Percentiles rank a stretch among this genome's conserved stretches.
Conservation (phyloP, 768 basidiomycete genomes). For the Myochromella boudieri region DNA sequence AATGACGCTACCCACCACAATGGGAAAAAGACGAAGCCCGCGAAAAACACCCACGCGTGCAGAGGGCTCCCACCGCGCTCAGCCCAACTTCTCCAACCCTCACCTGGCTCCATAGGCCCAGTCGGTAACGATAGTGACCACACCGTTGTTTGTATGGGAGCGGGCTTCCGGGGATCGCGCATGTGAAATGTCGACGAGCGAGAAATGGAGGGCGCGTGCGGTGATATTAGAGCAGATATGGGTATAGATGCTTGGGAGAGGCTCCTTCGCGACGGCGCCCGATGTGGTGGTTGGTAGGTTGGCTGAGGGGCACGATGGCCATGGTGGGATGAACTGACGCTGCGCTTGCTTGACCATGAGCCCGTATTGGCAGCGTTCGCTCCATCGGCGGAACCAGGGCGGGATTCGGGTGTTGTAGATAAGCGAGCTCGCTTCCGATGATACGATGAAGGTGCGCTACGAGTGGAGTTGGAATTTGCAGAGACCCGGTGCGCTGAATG, state of each 20-base stretch:
- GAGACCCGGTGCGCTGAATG: conserved; percentile 53
- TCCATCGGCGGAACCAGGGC: conserved; percentile 29
- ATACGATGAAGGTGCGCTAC: conserved; percentile 64
- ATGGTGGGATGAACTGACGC: conserved; percentile 21
- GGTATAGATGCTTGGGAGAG: conserved; percentile 77
- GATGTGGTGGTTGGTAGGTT: conserved; percentile 19
- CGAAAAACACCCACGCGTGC: conserved; percentile 78
- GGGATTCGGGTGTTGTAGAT: conserved; percentile 40
- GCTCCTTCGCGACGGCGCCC: conserved; percentile 48
- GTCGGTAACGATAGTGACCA: conserved; percentile 58
- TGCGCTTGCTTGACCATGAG: conserved; percentile 43
- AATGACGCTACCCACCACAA: conserved; percentile 64
- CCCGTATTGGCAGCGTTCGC: conserved; percentile 43
- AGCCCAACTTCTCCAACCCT: conserved; percentile 36
- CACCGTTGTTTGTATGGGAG: conserved; percentile 54
- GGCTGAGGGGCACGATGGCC: conserved; percentile 21
- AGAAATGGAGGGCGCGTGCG: conserved; percentile 72
- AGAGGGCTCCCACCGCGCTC: conserved; percentile 57
- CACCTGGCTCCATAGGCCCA: conserved; percentile 28
- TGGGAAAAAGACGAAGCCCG: conserved; percentile 67
- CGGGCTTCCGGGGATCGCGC: conserved; percentile 74
- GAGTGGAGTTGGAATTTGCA: conserved; percentile 40
- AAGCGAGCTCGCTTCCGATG: conserved; percentile 70
- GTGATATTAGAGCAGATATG: conserved; percentile 73
- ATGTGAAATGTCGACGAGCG: conserved; percentile 68